These are phyloP conservation scores for Claviceps humidiphila DNA, from an alignment of 2,329 filamentous ascomycete genomes.

Conservation along the genomic window DNA sequence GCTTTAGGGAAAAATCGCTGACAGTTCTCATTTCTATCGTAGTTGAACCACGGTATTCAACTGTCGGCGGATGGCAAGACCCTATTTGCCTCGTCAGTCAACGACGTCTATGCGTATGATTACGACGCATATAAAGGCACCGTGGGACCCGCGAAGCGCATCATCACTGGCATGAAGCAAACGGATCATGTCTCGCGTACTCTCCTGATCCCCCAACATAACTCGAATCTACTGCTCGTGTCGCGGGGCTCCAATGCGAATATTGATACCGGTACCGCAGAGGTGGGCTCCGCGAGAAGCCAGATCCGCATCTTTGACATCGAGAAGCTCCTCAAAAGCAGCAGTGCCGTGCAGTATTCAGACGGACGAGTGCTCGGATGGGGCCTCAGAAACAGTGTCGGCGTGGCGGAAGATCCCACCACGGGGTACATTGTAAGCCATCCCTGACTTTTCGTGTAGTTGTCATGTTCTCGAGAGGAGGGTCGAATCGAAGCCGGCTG, in stretches of 20 bases:
- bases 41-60: constrained; percentile 38
- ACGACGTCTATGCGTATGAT: constrained; percentile 43
- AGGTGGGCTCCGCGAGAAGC: constrained; percentile 38
- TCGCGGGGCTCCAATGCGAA: constrained; percentile 47
- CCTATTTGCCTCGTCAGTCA: constrained; percentile 36
- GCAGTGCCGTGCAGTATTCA: constrained; percentile 23
- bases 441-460: too few species aligned
- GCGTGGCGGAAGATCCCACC: constrained; percentile 43
- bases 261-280: constrained; percentile 36
- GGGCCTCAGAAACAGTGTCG: constrained; percentile 59
- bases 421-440: constrained; percentile 27
- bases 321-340: constrained; percentile 13
- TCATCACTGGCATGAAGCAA: constrained; percentile 45
- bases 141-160: constrained; percentile 25
- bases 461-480: too few species aligned
- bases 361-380: constrained; percentile 39
- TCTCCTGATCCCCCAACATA: constrained; percentile 39
- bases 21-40: not conserved
- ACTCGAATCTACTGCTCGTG: constrained; percentile 43
- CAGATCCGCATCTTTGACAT: constrained; percentile 42
- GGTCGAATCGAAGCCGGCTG: not conserved
- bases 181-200: constrained; percentile 51
- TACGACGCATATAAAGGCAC: constrained; percentile 41
- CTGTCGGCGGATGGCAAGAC: constrained; percentile 31
- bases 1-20: not conserved